Evolutionary conservation across 2,329 filamentous ascomycete genomes (phyloP).

Genomic region (Fusarium poae): DNA sequence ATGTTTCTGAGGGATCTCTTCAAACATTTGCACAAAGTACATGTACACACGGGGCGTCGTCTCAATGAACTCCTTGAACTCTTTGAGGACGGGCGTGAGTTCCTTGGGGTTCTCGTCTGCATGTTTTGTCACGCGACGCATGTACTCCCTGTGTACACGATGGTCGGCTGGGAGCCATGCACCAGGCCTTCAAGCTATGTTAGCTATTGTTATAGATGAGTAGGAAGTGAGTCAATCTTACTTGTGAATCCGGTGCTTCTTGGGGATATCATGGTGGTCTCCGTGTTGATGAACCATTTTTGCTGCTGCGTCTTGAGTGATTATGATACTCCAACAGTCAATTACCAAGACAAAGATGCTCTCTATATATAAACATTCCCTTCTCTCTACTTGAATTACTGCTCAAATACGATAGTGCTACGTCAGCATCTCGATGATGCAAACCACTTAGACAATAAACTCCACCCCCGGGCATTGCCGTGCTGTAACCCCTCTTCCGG

Average conservation of each 20-base stretch:
- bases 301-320: constrained; percentile 6
- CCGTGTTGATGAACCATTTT: constrained; percentile 65
- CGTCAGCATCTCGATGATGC: constrained; percentile 47
- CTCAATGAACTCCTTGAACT: constrained; percentile 77
- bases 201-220: neutral
- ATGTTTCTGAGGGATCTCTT: constrained; percentile 71
- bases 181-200: constrained; percentile 58
- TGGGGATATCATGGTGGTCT: constrained; percentile 65
- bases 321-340: neutral
- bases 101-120: constrained; percentile 64
- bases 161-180: constrained; percentile 75
- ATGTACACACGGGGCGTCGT: constrained; percentile 73
- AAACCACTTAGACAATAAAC: constrained; percentile 17
- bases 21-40: constrained; percentile 76
- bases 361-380: neutral
- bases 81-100: constrained; percentile 70
- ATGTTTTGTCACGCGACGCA: constrained; percentile 67
- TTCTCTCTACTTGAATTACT: neutral
- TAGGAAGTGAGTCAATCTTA: constrained; percentile 49
- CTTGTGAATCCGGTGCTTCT: constrained; percentile 61
- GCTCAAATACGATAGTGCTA: constrained; percentile 6
- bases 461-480: constrained; percentile 18
- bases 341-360: constrained; percentile 1
- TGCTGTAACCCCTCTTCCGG: constrained; percentile 17
- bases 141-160: constrained; percentile 72